A percentile compares a stretch with the other conserved stretches of the same genome.
phyloP scores from a whole-genome alignment of 2,329 filamentous ascomycete species.

The Penicillium fuscoglaucum region DNA sequence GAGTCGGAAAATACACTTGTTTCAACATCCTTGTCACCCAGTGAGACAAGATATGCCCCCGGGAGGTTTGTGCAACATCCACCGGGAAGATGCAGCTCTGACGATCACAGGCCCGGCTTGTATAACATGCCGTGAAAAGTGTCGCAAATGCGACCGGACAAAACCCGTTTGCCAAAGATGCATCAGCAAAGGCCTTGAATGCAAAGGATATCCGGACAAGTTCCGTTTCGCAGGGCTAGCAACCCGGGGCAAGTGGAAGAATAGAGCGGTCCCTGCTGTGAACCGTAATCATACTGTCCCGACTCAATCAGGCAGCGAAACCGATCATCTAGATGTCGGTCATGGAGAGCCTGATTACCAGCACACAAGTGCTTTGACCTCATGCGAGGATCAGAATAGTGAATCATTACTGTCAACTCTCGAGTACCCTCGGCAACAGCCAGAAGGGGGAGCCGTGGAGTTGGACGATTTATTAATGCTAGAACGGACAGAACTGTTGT shows the following conservation, averaged over 20 bases:
- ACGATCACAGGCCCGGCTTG: conserved; percentile 31
- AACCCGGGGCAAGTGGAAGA: conserved; percentile 35
- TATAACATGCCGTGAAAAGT: conserved; percentile 37
- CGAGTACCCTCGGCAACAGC: neutral
- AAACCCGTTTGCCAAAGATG: conserved; percentile 34
- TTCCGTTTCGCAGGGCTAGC: conserved; percentile 35
- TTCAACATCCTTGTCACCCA: neutral
- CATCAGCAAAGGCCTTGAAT: conserved; percentile 32
- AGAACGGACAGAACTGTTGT: neutral
- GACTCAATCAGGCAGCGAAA: neutral
- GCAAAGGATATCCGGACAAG: conserved; percentile 35
- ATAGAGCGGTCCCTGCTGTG: conserved; percentile 20
- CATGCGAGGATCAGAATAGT: too few species aligned
- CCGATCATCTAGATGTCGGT: neutral
- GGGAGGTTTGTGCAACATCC: neutral
- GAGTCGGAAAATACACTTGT: too few species aligned
- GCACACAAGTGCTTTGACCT: neutral
- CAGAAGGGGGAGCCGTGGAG: neutral
- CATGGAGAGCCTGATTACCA: neutral
- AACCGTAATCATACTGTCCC: neutral
- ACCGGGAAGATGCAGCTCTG: neutral
- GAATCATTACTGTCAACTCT: neutral
- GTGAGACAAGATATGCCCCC: neutral
- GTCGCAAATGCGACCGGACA: conserved; percentile 33
- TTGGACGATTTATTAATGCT: conserved; percentile 8